phyloP scores from a whole-genome alignment of 202 grass and related monocot species.

The Schoenoplectus triqueter region DNA sequence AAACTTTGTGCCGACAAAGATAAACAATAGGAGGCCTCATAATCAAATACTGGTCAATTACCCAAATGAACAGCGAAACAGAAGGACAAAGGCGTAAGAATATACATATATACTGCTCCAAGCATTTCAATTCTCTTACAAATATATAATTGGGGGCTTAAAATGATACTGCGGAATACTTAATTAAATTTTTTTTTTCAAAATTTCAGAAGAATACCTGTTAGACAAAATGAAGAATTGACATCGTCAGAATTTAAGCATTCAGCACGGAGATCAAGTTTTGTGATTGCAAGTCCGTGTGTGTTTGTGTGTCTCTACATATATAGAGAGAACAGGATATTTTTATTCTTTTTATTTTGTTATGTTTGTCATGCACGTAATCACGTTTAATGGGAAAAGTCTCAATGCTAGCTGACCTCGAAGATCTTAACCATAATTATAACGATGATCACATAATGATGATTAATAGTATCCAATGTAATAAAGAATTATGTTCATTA shows the following conservation, averaged over 20 bases:
- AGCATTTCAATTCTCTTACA: too few species aligned
- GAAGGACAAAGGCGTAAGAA: too few species aligned
- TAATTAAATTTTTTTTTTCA: neutral
- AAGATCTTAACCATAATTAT: neutral
- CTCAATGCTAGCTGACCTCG: neutral
- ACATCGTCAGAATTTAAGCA: slow-evolving; percentile 8
- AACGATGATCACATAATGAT: neutral
- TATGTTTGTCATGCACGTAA: slow-evolving; percentile 6
- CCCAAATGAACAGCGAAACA: too few species aligned
- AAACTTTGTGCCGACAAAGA: too few species aligned
- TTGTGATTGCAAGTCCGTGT: neutral
- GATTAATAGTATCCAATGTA: neutral
- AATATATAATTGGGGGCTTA: too few species aligned
- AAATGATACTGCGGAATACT: too few species aligned
- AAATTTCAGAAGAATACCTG: neutral
- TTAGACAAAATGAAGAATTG: slow-evolving; percentile 12
- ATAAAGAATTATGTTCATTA: neutral
- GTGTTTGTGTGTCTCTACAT: neutral
- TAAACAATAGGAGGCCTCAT: too few species aligned
- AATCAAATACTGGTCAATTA: too few species aligned
- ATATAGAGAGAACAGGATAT: neutral
- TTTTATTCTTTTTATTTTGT: neutral
- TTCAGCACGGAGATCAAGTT: neutral
- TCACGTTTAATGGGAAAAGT: too few species aligned
- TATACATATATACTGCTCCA: too few species aligned